phyloP scores from a whole-genome alignment of 1,284 basidiomycete species.

The Phylloboletellus chloephorus region DNA sequence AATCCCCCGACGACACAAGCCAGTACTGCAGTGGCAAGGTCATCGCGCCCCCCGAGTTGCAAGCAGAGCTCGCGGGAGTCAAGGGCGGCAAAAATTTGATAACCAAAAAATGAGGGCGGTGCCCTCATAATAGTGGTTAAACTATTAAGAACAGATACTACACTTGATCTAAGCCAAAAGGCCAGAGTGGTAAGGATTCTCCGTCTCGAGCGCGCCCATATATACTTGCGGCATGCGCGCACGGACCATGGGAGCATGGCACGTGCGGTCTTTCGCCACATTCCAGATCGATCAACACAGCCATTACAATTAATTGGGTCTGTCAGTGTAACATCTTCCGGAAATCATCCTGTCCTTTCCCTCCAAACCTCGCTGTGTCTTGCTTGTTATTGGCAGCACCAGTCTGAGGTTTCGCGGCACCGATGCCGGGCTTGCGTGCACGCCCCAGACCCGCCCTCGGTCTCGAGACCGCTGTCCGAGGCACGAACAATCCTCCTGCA shows the following conservation, averaged over 20 bases:
- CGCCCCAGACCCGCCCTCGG: slow-evolving; percentile 68
- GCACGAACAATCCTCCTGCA: slow-evolving; percentile 53
- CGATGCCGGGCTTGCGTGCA: slow-evolving; percentile 32
- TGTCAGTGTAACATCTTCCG: slow-evolving; percentile 58
- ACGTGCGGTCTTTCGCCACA: slow-evolving; percentile 2
- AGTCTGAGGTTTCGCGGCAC: slow-evolving; percentile 18
- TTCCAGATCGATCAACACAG: neutral
- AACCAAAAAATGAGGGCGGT: slow-evolving; percentile 32
- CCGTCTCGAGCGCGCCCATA: neutral
- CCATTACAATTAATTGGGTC: neutral
- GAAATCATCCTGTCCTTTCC: slow-evolving; percentile 67
- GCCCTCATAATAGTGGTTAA: slow-evolving; percentile 35
- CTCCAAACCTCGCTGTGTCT: slow-evolving; percentile 16
- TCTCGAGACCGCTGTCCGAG: slow-evolving; percentile 55
- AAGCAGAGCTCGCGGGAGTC: slow-evolving; percentile 32
- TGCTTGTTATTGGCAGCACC: slow-evolving; percentile 18
- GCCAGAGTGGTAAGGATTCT: slow-evolving; percentile 72
- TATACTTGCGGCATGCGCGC: slow-evolving; percentile 14
- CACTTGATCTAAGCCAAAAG: slow-evolving; percentile 97
- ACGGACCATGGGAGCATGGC: slow-evolving; percentile 13
- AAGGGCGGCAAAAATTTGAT: slow-evolving; percentile 33
- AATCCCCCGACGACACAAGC: slow-evolving; percentile 33
- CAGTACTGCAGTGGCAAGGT: slow-evolving; percentile 30
- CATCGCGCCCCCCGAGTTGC: slow-evolving; percentile 32
- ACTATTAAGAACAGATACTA: slow-evolving; percentile 55